phyloP scores from a whole-genome alignment of 257 asterid genomes.

The Solanum ossicruentum region DNA sequence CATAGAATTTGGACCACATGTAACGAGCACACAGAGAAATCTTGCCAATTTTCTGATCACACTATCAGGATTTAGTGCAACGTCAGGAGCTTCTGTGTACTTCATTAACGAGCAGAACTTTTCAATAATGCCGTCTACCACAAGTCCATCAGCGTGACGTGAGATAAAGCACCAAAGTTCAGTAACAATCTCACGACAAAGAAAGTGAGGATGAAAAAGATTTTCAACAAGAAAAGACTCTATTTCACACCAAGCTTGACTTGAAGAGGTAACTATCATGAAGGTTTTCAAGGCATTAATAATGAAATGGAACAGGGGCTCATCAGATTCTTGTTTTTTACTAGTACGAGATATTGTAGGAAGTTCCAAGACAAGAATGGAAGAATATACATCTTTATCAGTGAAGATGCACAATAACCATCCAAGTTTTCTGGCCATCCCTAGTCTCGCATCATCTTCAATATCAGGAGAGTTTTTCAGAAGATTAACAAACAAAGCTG shows the following conservation, averaged over 20 bases:
- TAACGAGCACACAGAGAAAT: slow-evolving; percentile 43
- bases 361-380: slow-evolving; percentile 38
- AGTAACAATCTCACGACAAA: slow-evolving; percentile 64
- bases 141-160: slow-evolving; percentile 60
- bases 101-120: slow-evolving; percentile 50
- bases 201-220: slow-evolving; percentile 81
- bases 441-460: slow-evolving; percentile 52
- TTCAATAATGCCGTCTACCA: slow-evolving; percentile 33
- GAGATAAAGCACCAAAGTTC: slow-evolving; percentile 84
- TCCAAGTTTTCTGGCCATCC: slow-evolving; percentile 63
- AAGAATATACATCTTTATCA: slow-evolving; percentile 56
- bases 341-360: slow-evolving; percentile 23
- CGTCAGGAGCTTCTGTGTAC: slow-evolving; percentile 31
- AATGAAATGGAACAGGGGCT: slow-evolving; percentile 41
- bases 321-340: slow-evolving; percentile 42
- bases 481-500: slow-evolving; percentile 50
- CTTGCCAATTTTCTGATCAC: slow-evolving; percentile 57
- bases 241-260: slow-evolving; percentile 57
- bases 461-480: slow-evolving; percentile 54
- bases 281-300: slow-evolving; percentile 67
- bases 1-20: slow-evolving; percentile 45
- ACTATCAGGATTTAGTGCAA: slow-evolving; percentile 41
- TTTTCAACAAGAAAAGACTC: slow-evolving; percentile 62
- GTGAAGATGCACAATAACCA: slow-evolving; percentile 71
- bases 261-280: slow-evolving; percentile 61